Evolutionary conservation across 805 yeast genomes (phyloP).

Genomic region (Yarrowia hollandica): DNA sequence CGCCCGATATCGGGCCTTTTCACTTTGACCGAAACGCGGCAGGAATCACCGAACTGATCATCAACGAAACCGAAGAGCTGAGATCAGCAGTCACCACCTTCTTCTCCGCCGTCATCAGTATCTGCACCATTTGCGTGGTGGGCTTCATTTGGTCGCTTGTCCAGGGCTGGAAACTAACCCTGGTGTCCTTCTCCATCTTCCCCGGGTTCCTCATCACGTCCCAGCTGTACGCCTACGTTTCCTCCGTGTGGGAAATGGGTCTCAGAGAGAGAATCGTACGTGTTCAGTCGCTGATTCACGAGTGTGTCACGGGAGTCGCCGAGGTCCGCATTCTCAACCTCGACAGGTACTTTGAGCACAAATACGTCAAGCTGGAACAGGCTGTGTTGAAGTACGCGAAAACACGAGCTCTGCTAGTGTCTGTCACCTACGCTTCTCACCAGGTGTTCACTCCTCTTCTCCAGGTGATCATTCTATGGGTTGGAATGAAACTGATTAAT

Average conservation of each 20-base stretch:
- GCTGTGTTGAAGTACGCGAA: constrained; percentile 46
- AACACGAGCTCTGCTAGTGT: constrained; percentile 59
- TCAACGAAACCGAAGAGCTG: constrained; percentile 82
- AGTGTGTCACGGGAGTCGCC: constrained; percentile 57
- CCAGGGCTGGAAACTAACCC: constrained; percentile 81
- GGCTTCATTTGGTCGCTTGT: constrained; percentile 78
- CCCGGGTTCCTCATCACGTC: constrained; percentile 62
- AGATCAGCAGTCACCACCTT: constrained; percentile 65
- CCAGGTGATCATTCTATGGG: constrained; percentile 73
- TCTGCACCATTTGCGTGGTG: constrained; percentile 53
- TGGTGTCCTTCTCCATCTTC: constrained; percentile 76
- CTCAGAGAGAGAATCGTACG: constrained; percentile 50
- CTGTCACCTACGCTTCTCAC: constrained; percentile 64
- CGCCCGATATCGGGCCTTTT: constrained; percentile 2
- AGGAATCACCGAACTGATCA: constrained; percentile 61
- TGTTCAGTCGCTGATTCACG: constrained; percentile 43
- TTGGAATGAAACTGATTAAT: constrained; percentile 74
- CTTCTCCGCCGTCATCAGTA: constrained; percentile 54
- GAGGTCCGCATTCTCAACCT: constrained; percentile 63
- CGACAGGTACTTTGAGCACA: constrained; percentile 48
- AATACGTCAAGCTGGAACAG: constrained; percentile 42
- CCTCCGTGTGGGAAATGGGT: constrained; percentile 56
- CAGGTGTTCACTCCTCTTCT: constrained; percentile 57
- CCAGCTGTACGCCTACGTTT: constrained; percentile 50
- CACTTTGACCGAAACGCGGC: constrained; percentile 44